phyloP scores from a whole-genome alignment of 2,329 filamentous ascomycete species.

The Escovopsis sp. region DNA sequence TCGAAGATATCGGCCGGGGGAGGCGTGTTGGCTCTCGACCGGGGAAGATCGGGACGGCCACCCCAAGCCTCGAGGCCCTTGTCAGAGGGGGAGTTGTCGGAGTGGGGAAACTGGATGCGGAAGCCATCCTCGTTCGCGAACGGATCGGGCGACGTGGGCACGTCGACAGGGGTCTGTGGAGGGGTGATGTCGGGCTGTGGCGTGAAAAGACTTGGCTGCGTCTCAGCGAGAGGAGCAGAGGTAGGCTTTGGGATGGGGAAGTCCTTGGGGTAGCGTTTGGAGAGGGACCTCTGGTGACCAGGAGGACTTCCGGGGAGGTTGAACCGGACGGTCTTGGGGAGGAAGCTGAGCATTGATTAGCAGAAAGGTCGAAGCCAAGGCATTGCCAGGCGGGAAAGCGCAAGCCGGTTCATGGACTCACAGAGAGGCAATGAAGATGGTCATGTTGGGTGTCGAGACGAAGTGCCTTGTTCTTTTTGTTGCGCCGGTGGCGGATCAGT shows the following conservation, averaged over 20 bases:
- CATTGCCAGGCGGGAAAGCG: neutral
- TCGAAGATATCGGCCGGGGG: conserved; percentile 65
- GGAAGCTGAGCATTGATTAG: conserved; percentile 45
- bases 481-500: neutral
- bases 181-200: conserved; percentile 34
- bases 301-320: conserved; percentile 44
- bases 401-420: conserved; percentile 8
- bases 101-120: conserved; percentile 39
- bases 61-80: conserved; percentile 68
- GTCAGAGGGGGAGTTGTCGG: conserved; percentile 52
- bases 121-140: conserved; percentile 45
- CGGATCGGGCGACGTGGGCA: conserved; percentile 28
- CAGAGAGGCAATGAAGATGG: conserved; percentile 27
- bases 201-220: conserved; percentile 39
- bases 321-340: conserved; percentile 88
- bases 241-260: conserved; percentile 2
- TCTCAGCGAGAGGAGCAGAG: conserved; percentile 15
- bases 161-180: conserved; percentile 39
- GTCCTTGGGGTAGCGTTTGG: conserved; percentile 1
- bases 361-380: neutral
- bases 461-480: neutral
- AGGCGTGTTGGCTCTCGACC: conserved; percentile 56
- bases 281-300: conserved; percentile 17
- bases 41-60: conserved; percentile 59
- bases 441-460: conserved; percentile 18